Conservation (phyloP, 768 basidiomycete genomes). For the Cubamyces sp. region DNA sequence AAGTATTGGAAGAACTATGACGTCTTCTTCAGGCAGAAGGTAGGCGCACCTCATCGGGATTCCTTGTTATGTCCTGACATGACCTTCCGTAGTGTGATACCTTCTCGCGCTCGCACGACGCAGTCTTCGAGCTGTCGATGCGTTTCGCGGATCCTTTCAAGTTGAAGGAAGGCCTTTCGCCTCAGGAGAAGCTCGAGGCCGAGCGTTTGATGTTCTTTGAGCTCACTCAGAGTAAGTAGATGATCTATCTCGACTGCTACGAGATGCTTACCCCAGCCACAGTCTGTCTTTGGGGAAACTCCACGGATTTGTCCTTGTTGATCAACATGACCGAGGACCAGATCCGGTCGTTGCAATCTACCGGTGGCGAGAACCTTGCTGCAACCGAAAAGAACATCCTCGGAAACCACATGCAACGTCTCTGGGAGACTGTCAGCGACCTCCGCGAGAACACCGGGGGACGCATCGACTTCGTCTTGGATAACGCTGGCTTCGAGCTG, state of each 20-base stretch:
- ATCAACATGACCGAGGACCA: constrained; percentile 99
- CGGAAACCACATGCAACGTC: constrained; percentile 73
- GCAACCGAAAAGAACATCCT: constrained; percentile 96
- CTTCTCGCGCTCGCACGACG: constrained; percentile 88
- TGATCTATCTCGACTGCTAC: neutral
- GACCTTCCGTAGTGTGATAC: constrained; percentile 75
- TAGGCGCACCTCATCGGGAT: constrained; percentile 27
- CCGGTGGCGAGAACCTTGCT: constrained; percentile 93
- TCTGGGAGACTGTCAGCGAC: constrained; percentile 77
- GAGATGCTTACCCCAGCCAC: neutral
- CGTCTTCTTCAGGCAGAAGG: constrained; percentile 94
- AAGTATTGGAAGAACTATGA: constrained; percentile 91
- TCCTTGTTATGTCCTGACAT: neutral
- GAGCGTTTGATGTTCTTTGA: constrained; percentile 89
- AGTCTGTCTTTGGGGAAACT: constrained; percentile 98
- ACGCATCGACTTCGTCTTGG: constrained; percentile 69
- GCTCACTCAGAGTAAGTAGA: constrained; percentile 78
- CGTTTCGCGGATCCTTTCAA: constrained; percentile 88
- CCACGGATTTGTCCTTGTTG: constrained; percentile 90
- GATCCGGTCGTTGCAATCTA: constrained; percentile 94
- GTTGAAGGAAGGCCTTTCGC: constrained; percentile 54
- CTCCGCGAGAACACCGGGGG: constrained; percentile 43
- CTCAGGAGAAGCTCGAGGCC: constrained; percentile 64
- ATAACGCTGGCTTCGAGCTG: constrained; percentile 87
- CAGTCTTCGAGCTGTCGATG: constrained; percentile 92